A percentile compares a stretch with the other conserved stretches of the same genome.
Conservation (phyloP, 169 alveolate genomes). For the Perkinsus olseni region DNA sequence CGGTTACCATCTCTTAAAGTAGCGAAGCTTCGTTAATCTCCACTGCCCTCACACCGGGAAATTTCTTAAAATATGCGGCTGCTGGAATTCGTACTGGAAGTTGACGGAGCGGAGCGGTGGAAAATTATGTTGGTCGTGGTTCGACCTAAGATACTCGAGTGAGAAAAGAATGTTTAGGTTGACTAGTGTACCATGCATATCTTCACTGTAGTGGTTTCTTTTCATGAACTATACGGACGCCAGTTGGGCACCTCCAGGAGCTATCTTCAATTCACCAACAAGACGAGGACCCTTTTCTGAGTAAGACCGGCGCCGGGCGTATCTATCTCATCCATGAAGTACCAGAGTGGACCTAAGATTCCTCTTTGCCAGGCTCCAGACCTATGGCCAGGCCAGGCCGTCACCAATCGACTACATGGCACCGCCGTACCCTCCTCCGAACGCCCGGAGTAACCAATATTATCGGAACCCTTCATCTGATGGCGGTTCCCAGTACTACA, state of each 20-base stretch:
- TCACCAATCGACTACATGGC: not conserved
- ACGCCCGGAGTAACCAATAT: not conserved
- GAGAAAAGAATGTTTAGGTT: too few relatives aligned
- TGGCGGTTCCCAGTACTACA: too few relatives aligned
- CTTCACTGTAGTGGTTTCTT: not conserved
- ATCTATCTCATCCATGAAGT: not conserved
- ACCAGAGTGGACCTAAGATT: not conserved
- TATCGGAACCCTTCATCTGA: too few relatives aligned
- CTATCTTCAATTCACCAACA: not conserved
- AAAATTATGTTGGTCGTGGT: too few relatives aligned
- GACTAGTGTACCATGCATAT: too few relatives aligned
- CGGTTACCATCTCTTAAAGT: too few relatives aligned
- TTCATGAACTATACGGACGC: not conserved
- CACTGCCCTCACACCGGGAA: too few relatives aligned
- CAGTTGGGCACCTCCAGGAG: not conserved
- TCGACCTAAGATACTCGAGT: too few relatives aligned
- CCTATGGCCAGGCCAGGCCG: not conserved
- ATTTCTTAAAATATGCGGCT: too few relatives aligned
- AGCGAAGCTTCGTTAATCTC: too few relatives aligned
- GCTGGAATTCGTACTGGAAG: too few relatives aligned
- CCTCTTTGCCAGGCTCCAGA: not conserved
- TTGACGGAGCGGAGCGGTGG: too few relatives aligned
- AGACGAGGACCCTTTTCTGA: not conserved
- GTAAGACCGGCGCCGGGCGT: not conserved
- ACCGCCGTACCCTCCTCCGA: not conserved